phyloP scores from a whole-genome alignment of 2,329 filamentous ascomycete genomes.

The Biscogniauxia marginata region DNA sequence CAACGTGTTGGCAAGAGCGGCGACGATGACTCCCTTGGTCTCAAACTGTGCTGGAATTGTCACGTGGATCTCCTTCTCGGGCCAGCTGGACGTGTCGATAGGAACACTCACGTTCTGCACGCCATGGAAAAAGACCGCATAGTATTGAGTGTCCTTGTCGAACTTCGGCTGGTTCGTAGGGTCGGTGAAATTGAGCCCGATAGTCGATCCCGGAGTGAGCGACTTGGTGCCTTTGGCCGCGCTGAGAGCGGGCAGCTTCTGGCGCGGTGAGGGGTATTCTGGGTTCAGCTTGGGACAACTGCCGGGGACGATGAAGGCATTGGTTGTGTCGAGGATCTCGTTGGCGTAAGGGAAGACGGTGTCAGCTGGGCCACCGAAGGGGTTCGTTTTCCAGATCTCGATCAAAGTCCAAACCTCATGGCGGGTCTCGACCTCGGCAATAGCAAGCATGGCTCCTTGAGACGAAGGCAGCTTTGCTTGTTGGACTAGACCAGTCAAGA shows the following conservation, averaged over 20 bases:
- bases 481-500: constrained; percentile 38
- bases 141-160: constrained; percentile 31
- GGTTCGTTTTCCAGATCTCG: constrained; percentile 38
- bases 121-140: constrained; percentile 42
- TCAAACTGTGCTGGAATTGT: constrained; percentile 37
- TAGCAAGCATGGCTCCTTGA: constrained; percentile 35
- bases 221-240: constrained; percentile 25
- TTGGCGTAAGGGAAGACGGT: constrained; percentile 43
- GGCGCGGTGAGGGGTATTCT: constrained; percentile 36
- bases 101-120: constrained; percentile 36
- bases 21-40: constrained; percentile 36
- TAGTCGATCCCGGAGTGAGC: constrained; percentile 31
- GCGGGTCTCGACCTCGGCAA: constrained; percentile 38
- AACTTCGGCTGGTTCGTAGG: constrained; percentile 28
- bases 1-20: constrained; percentile 35
- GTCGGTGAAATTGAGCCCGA: constrained; percentile 33
- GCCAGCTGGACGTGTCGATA: constrained; percentile 30
- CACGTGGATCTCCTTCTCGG: constrained; percentile 28
- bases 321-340: constrained; percentile 39
- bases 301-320: constrained; percentile 23
- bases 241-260: constrained; percentile 34
- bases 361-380: constrained; percentile 41
- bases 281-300: constrained; percentile 37
- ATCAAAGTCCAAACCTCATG: constrained; percentile 43
- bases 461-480: constrained; percentile 33